Base-by-base conservation (phyloP, 139 green algal genomes). In the Chlorella sp. region DNA sequence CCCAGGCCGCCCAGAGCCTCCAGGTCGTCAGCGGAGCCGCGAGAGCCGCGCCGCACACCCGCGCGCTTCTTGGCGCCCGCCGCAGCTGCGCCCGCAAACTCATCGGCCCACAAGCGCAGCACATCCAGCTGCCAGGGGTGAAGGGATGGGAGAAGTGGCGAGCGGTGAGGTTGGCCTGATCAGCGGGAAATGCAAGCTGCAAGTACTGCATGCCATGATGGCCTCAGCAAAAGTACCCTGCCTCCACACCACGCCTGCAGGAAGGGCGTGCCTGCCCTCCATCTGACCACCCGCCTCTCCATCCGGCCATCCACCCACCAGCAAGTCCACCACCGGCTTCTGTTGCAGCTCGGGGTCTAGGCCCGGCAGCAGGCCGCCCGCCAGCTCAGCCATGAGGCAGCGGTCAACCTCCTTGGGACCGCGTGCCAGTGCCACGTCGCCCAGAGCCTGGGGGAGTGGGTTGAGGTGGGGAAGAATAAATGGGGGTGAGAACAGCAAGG, bases 281-380 rank as follows among this genome's bases (percentile, higher is more conserved):
- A 9, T 9, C 44, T 51, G 44, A 9, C 44, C 44, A 51, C 44
- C 44, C 13, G 2, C 51, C 51, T 20, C 11, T 15, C 51, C 51
- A 21, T 23, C 51, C 51, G 12, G n/a, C 51, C 51, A 9, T 21
- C 51, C 3, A 60, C 51, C 13, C 51, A 60, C 51, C 81, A 92
- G 74, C 71, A 92, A 11, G 23, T 88, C 86, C 60, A 87, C 34
- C 39, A 93, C 57, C 15, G 86, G 90, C 60, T 71, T 56, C 81
- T 86, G 73, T 72, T 78, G 62, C 74, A 81, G 57, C 41, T 83
- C 47, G 0, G 67, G 41, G 60, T 90, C 85, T 17, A 84, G 76
- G 18, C 67, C 55, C 30, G 51, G 32, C 30, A 41, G 57, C 57
- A 72, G 57, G 57, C 57, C 55, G 18, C 55, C 57, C 36, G 36